Evolutionary conservation across 441 rosid species (phyloP).

Genomic region (Populus hybrid): DNA sequence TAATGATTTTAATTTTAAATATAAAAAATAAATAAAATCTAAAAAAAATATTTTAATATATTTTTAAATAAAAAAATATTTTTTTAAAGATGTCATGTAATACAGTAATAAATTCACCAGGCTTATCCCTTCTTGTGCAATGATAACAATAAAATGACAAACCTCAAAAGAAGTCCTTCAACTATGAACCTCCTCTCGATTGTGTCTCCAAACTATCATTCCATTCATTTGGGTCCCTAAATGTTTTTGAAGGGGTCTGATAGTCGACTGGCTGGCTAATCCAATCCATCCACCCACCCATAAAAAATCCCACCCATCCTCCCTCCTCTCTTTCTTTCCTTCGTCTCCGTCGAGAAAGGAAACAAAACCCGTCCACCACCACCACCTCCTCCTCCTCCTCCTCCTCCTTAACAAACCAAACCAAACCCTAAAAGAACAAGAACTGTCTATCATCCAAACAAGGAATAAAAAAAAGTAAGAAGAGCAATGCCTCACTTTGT

Average conservation of each 20-base stretch:
- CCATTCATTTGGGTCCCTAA: background rate
- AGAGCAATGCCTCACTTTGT: conserved; percentile 44
- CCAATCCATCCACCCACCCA: background rate
- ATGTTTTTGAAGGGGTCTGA: background rate
- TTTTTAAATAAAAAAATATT: no score
- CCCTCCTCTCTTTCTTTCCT: background rate
- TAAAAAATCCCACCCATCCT: background rate
- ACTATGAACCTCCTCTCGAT: background rate
- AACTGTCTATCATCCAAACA: background rate
- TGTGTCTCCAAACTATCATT: background rate
- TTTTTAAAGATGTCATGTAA: no score
- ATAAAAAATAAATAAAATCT: no score
- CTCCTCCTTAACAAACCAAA: background rate
- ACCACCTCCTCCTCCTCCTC: background rate
- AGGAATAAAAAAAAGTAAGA: background rate
- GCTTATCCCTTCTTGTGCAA: background rate
- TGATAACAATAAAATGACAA: background rate
- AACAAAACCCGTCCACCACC: background rate
- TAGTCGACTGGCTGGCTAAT: background rate
- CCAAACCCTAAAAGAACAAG: background rate
- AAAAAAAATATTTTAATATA: no score
- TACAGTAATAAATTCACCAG: no score
- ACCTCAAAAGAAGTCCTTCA: background rate
- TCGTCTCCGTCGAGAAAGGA: background rate
- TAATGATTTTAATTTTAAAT: no score